Base-by-base conservation (phyloP, 2,329 filamentous ascomycete species). In the Ophiocordyceps robertsii region DNA sequence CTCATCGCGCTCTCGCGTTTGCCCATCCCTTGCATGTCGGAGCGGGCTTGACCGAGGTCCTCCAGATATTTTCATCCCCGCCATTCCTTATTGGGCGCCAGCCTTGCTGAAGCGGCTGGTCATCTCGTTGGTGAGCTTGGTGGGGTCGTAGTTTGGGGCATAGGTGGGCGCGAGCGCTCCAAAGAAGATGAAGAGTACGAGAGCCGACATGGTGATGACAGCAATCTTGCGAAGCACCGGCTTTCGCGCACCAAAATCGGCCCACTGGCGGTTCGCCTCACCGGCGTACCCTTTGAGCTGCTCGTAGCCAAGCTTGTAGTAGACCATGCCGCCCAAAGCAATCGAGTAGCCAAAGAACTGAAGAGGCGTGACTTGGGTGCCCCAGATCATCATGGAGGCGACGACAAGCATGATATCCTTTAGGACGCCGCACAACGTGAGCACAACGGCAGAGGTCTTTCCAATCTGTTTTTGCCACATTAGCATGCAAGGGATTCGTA, bases 281-380 rank as follows among this genome's bases (percentile, higher is more conserved):
- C 72, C 70, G 46, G 82, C 65, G 61, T 90, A 87, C 57, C 82
- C 82, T 72, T 83, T 89, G 58, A 95, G 68, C 62, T 87, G 83
- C 46, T 94, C 87, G 45, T 74, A 77, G 44, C 85, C 84, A 46
- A 90, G 80, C 74, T 89, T 89, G 73, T 88, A 90, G 73, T 86
- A 88, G 39, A 65, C 60, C 66, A 92, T 84, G 56, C 84, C 85
- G 48, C 68, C 72, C 29, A 90, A 76, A 40, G 85, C 84, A 57
- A 90, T 85, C 61, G 72, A 74, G 73, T 90, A 92, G 52, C 85
- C 85, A 59, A 90, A 88, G 61, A 84, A 81, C 68, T 92, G 85
- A 44, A 90, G 75, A 43, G 67, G 67, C 14, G 82, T 77, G 49
- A 90, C 80, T 41, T 80, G 76, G 48, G 84, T 84, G 53, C 77